Evolutionary conservation across 2,329 filamentous ascomycete genomes (phyloP), one percentile per base, ranked within the genome.

Genomic region (Kalmusia sp.): DNA sequence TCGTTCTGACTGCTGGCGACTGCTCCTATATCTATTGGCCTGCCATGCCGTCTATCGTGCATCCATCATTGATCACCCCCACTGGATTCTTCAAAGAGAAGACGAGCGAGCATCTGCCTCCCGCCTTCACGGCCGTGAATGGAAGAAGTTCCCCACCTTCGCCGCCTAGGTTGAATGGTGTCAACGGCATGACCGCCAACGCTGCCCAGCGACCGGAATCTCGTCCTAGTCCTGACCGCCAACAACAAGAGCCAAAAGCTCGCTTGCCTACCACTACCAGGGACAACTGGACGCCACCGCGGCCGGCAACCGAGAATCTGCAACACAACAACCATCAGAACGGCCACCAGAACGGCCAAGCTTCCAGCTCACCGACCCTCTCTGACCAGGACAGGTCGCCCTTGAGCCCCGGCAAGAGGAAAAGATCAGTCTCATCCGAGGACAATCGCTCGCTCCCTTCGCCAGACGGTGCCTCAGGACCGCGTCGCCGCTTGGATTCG

Each of bases 391-490:
- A 63, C 15, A 50, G 39, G 9, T 70, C 71, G 11, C 61, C 65
- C 6, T 54, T 59, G 12, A 71, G 65, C 49, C 63, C 69, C 74
- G 84, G 86, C 65, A 82, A 82, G 61, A 73, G 81, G 52, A 93
- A 92, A 73, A 84, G 90, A 55, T 91, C 90, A 6, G 77, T 80
- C 39, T 90, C 88, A 5, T 72, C 79, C 61, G 61, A 67, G 56
- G 59, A 72, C 67, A 48, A 63, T 69, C 58, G 68, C 62, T 68
- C 68, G n/a, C 76, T 74, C 52, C 71, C 73, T 53, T 73, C 62
- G 45, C 68, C 75, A 49, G 72, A 64, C 28, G 50, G 41, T 19
- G 24, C 55, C 62, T 46, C 67, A 70, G 43, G 68, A 54, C 63
- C 77, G 63, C 66, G 77, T 76, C 57, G 72, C 63, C 59, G 70